A percentile compares a stretch with the other conserved stretches of the same genome.
Conservation (phyloP, 192 early-diverging fungal genomes). For the Coemansia sp. region DNA sequence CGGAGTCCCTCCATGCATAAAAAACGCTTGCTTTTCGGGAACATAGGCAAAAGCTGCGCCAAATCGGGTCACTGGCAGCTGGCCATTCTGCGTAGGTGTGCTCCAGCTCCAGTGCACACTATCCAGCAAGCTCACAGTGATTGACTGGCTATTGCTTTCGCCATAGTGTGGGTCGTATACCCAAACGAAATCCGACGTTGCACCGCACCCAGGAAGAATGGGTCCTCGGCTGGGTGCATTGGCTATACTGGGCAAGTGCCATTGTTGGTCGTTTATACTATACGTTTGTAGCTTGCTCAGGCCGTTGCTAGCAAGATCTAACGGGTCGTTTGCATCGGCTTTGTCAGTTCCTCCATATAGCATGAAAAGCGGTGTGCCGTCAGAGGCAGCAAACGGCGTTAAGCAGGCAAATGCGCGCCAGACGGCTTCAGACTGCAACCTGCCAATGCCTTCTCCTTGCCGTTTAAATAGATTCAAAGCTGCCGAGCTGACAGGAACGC, state of each 20-base stretch:
- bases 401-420: constrained; percentile 48
- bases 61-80: constrained; percentile 36
- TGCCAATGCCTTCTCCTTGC: background rate
- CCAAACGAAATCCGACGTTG: constrained; percentile 28
- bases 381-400: constrained; percentile 33
- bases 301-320: constrained; percentile 20
- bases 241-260: constrained; percentile 41
- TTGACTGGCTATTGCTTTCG: constrained; percentile 6
- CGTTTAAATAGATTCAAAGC: background rate
- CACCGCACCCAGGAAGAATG: constrained; percentile 43
- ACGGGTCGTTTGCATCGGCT: constrained; percentile 16
- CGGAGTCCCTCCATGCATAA: constrained; percentile 51
- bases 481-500: too few relatives aligned
- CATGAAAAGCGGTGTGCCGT: constrained; percentile 39
- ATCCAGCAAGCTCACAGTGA: constrained; percentile 35
- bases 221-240: constrained; percentile 35
- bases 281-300: constrained; percentile 28
- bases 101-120: constrained; percentile 53
- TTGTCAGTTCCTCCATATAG: constrained; percentile 47
- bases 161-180: constrained; percentile 40
- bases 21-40: constrained; percentile 19
- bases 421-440: background rate
- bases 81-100: constrained; percentile 36
- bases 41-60: constrained; percentile 42
- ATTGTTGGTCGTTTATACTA: constrained; percentile 29